Base-by-base conservation (phyloP, 176 grass and related monocot genomes). In the Cenchrus americanus region DNA sequence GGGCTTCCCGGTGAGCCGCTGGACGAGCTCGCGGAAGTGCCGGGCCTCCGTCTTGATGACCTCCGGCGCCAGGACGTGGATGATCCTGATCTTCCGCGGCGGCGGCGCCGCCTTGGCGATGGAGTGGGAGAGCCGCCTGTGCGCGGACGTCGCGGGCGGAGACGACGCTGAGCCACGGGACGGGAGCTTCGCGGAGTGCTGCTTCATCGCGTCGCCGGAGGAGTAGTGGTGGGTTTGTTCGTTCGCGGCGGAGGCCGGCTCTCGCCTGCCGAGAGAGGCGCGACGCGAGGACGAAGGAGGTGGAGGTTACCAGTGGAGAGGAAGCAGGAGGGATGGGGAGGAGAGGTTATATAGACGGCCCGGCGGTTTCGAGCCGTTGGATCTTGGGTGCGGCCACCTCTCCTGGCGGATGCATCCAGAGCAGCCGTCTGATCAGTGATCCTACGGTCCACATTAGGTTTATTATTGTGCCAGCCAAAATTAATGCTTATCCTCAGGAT, bases 21-120 rank as follows among this genome's bases (percentile, higher is more conserved):
- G 93, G 50, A 92, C 93, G 80, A 95, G 85, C 21, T 94, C 81
- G 58, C 93, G 93, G 79, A 94, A 94, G 79, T 94, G 81, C 43
- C 76, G 34, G 34, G 73, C 81, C 51, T 93, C 91, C 62, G 84
- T 96, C 83, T 91, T 91, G 83, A 93, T 96, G 73, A 93, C 26
- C 76, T 89, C 87, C 22, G 91, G 89, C 61, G 77, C 91, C 62
- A 87, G 72, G 58, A 91, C 55, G 84, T 93, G 86, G 30, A 93
- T 78, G 79, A 96, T 96, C 76, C 84, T 96, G 75, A 96, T 79
- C 80, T 85, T 88, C 41, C 73, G 79, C 66, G 57, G 83, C 73
- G 79, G 44, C 47, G 57, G 83, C 73, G 79, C 32, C 47, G 80
- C 19, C 70, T 89, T 93, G 0, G 76, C 91, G 48, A 86, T 75